Base-by-base conservation (phyloP, 2,329 filamentous ascomycete genomes). In the Fonsecaea multimorphosa region DNA sequence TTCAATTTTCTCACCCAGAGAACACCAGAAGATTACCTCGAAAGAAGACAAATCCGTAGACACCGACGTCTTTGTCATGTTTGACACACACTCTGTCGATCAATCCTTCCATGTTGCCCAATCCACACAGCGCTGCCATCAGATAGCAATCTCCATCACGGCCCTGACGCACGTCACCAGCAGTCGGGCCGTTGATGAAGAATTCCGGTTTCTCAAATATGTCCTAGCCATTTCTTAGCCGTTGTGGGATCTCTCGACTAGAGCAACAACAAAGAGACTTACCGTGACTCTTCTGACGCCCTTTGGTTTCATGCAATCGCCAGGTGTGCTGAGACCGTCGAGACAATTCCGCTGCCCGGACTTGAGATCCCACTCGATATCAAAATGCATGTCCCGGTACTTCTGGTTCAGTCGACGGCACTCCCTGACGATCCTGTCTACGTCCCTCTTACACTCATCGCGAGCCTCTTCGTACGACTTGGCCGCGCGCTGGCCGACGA, bases 11-110 rank as follows among this genome's bases (percentile, higher is more conserved):
- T 49, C 22, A 8, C 22, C 22, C 8, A 24, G 22, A 12, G n/a
- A n/a, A n/a, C 4, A 40, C 4, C 7, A 49, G 11, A 40, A 38
- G 40, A 76, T 68, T 76, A 83, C 85, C 86, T 70, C 91, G 85
- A 76, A 91, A 87, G 74, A 95, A 94, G 11, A 95, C 91, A 70
- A 95, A 95, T 0, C 92, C 92, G 71, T 95, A 95, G 0, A 94
- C 91, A 12, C 91, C 91, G 2, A 93, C 86, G 34, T 60, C 46
- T 16, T 53, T 31, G 70, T 95, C 86, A 12, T 86, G 85, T 4
- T 86, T 88, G 55, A 95, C 89, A 70, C 91, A 95, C 8, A 93
- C 82, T 61, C 81, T 85, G 75, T 93, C 87, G 60, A 95, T 91
- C 67, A 93, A 76, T 0, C 86, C 87, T 22, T 85, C 79, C 76